Percentiles rank a stretch among this genome's conserved stretches.
phyloP scores from a whole-genome alignment of 1,284 basidiomycete species.

The Marasmius oreades region DNA sequence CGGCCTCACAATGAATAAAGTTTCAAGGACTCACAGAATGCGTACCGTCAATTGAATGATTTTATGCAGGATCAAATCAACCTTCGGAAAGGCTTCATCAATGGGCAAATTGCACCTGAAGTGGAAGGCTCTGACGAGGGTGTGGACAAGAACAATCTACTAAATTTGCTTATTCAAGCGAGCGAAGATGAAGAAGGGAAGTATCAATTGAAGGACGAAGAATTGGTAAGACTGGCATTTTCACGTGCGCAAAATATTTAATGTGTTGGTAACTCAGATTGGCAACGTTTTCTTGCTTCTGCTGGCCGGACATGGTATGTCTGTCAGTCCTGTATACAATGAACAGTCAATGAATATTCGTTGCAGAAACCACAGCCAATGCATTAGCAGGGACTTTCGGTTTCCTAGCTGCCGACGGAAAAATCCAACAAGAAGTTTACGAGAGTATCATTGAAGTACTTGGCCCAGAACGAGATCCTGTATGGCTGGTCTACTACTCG shows the following conservation, averaged over 20 bases:
- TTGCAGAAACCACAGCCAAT: conserved; percentile 49
- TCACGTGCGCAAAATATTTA: background rate
- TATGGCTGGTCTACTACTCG: conserved; percentile 15
- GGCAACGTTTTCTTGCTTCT: conserved; percentile 52
- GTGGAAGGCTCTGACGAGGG: conserved; percentile 3
- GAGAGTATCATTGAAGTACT: conserved; percentile 40
- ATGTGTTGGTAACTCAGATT: conserved; percentile 30
- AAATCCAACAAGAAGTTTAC: conserved; percentile 46
- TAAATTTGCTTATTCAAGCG: conserved; percentile 46
- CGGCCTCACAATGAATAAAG: background rate
- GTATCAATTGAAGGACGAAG: conserved; percentile 39
- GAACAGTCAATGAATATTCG: background rate
- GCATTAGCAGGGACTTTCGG: conserved; percentile 45
- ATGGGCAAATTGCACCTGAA: conserved; percentile 3
- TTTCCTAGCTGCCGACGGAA: conserved; percentile 38
- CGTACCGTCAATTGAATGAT: conserved; percentile 26
- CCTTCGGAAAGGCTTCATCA: conserved; percentile 32
- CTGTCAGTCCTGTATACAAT: background rate
- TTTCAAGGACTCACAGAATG: conserved; percentile 17
- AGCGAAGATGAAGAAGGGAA: conserved; percentile 45
- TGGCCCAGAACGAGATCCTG: conserved; percentile 37
- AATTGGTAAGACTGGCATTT: conserved; percentile 34
- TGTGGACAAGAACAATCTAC: conserved; percentile 32
- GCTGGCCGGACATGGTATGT: conserved; percentile 53
- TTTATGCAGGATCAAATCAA: conserved; percentile 42